Conservation (phyloP, 345 rosid genomes). For the Laguncularia racemosa region DNA sequence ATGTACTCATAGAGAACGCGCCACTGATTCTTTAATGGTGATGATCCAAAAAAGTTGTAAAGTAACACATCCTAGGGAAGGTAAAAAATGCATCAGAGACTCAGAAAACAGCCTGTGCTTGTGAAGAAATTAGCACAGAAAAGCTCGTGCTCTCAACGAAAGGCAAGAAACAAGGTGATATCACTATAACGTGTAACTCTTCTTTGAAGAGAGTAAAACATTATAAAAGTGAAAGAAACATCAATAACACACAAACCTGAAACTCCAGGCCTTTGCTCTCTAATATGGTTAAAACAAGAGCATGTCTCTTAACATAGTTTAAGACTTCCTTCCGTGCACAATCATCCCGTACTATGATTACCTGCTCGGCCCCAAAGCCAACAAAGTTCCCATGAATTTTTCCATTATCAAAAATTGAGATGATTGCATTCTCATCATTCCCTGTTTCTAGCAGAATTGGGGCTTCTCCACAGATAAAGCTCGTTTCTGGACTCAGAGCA, state of each 20-base stretch:
- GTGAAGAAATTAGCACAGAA: too few species aligned
- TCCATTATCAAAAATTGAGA: too few species aligned
- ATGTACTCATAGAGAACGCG: too few species aligned
- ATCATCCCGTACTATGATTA: too few species aligned
- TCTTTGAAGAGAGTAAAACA: background rate
- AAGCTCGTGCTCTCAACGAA: too few species aligned
- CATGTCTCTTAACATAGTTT: too few species aligned
- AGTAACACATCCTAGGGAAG: slow-evolving; percentile 30
- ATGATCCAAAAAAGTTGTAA: slow-evolving; percentile 35
- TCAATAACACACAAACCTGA: slow-evolving; percentile 5
- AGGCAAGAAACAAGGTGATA: background rate
- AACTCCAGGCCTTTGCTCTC: slow-evolving; percentile 16
- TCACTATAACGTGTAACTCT: background rate
- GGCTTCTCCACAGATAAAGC: too few species aligned
- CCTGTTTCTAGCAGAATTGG: too few species aligned
- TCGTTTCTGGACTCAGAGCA: slow-evolving; percentile 29
- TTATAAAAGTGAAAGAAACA: background rate
- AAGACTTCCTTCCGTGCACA: slow-evolving; percentile 1
- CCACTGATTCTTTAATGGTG: slow-evolving; percentile 31
- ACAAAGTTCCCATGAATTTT: background rate
- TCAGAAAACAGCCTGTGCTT: too few species aligned
- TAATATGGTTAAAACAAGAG: too few species aligned
- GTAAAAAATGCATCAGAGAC: background rate
- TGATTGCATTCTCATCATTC: too few species aligned
- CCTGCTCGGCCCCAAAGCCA: slow-evolving; percentile 12